phyloP scores from a whole-genome alignment of 192 early-diverging fungal genomes.

The Linnemannia exigua region DNA sequence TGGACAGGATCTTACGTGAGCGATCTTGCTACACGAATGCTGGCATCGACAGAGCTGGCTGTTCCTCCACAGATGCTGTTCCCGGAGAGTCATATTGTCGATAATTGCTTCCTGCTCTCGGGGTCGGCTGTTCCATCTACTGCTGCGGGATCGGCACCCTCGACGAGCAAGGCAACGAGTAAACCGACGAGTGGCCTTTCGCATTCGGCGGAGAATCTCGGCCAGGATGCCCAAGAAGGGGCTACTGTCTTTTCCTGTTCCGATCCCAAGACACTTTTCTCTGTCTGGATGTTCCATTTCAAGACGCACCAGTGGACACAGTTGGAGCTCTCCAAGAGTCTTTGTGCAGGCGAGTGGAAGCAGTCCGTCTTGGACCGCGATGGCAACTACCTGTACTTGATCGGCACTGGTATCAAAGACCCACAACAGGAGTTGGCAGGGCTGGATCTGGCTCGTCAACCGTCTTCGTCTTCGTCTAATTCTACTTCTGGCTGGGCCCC shows the following conservation, averaged over 20 bases:
- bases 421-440: not conserved
- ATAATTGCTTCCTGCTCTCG: slow-evolving; percentile 33
- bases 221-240: not conserved
- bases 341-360: slow-evolving; percentile 30
- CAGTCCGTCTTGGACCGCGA: slow-evolving; percentile 35
- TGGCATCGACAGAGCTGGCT: slow-evolving; percentile 14
- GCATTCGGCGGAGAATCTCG: not conserved
- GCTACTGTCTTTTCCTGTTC: not conserved
- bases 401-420: slow-evolving; percentile 23
- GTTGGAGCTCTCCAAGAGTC: slow-evolving; percentile 43
- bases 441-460: not conserved
- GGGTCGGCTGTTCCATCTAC: slow-evolving; percentile 7
- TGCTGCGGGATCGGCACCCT: not conserved
- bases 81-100: slow-evolving; percentile 32
- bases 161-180: not conserved
- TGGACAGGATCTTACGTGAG: slow-evolving; percentile 27
- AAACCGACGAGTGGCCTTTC: not conserved
- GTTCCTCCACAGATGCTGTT: slow-evolving; percentile 37
- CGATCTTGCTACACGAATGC: slow-evolving; percentile 5
- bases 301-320: slow-evolving; percentile 52
- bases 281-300: slow-evolving; percentile 51
- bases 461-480: too few relatives aligned
- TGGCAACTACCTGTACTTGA: slow-evolving; percentile 32
- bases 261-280: slow-evolving; percentile 9
- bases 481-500: not conserved